phyloP scores from a whole-genome alignment of 1,139 yeast species.

The Pneumocystis jirovecii region DNA sequence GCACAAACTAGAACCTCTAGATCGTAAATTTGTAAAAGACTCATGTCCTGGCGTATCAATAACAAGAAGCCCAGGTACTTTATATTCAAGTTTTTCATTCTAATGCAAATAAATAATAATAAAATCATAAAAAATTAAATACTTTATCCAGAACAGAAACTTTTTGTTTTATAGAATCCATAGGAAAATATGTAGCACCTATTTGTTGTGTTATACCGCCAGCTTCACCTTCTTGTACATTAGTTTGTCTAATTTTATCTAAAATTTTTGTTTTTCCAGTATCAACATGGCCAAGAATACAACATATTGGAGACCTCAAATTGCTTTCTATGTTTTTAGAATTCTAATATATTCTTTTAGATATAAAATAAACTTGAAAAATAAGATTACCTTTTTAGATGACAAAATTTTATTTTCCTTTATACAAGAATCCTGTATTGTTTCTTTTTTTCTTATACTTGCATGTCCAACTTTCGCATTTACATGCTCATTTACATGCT shows the following conservation, averaged over 20 bases:
- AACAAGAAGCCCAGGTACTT: slow-evolving; percentile 90
- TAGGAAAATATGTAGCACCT: slow-evolving; percentile 99
- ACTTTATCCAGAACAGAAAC: slow-evolving; percentile 72
- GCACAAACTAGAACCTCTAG: slow-evolving; percentile 98
- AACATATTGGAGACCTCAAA: slow-evolving; percentile 95
- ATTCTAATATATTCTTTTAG: background rate
- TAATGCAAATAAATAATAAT: background rate
- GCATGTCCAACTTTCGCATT: background rate
- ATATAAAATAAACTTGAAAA: background rate
- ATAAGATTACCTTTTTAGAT: background rate
- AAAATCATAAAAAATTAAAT: slow-evolving; percentile 21
- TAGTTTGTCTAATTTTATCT: slow-evolving; percentile 95
- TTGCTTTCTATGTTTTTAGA: slow-evolving; percentile 22
- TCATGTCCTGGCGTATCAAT: slow-evolving; percentile 99
- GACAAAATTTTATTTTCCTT: background rate
- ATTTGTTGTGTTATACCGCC: slow-evolving; percentile 99
- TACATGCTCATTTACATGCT: background rate
- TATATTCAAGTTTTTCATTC: slow-evolving; percentile 65
- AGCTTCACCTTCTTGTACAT: slow-evolving; percentile 99
- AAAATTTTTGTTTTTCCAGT: slow-evolving; percentile 95
- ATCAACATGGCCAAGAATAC: slow-evolving; percentile 98
- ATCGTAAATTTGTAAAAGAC: slow-evolving; percentile 90
- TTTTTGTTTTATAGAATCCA: slow-evolving; percentile 78
- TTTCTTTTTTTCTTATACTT: background rate
- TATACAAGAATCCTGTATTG: background rate